Evolutionary conservation across 2,329 filamentous ascomycete species (phyloP).

Genomic region (Trichoderma atroviride): DNA sequence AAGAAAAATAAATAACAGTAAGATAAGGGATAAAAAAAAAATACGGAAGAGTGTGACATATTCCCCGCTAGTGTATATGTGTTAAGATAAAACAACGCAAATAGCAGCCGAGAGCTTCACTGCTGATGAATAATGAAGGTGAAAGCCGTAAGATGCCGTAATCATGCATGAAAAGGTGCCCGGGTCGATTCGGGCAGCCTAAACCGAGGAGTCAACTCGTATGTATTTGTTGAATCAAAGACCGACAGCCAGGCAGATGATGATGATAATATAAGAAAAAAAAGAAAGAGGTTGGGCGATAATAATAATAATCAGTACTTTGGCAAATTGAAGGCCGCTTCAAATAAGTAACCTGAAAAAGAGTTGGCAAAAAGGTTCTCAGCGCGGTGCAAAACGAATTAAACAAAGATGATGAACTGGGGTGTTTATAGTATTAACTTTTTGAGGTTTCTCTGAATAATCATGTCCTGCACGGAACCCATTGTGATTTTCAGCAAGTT

Average conservation of each 20-base stretch:
- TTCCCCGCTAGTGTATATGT: conserved; percentile 20
- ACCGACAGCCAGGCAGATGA: conserved; percentile 4
- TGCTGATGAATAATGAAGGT: conserved; percentile 19
- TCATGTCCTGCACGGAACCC: conserved; percentile 77
- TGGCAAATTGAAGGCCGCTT: conserved; percentile 6
- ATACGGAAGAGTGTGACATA: conserved; percentile 18
- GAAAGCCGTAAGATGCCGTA: conserved; percentile 24
- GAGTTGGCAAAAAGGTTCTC: background rate
- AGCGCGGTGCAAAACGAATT: background rate
- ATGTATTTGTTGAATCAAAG: background rate
- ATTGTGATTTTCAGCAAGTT: conserved; percentile 81
- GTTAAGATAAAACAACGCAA: background rate
- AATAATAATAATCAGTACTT: conserved; percentile 6
- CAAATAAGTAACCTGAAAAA: conserved; percentile 16
- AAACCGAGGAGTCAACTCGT: conserved; percentile 1
- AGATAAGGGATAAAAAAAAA: background rate
- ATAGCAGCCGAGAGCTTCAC: conserved; percentile 12
- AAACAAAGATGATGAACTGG: conserved; percentile 36
- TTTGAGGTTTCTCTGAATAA: conserved; percentile 98
- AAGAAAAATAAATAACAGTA: background rate
- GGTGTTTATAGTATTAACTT: conserved; percentile 61
- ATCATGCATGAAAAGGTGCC: conserved; percentile 14
- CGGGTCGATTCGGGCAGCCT: conserved; percentile 14
- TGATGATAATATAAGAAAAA: background rate
- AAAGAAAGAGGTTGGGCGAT: background rate